Percentiles rank a stretch among this genome's conserved stretches.
Evolutionary conservation across 2,329 filamentous ascomycete genomes (phyloP).

Genomic region (Ophiosphaerella narmari): DNA sequence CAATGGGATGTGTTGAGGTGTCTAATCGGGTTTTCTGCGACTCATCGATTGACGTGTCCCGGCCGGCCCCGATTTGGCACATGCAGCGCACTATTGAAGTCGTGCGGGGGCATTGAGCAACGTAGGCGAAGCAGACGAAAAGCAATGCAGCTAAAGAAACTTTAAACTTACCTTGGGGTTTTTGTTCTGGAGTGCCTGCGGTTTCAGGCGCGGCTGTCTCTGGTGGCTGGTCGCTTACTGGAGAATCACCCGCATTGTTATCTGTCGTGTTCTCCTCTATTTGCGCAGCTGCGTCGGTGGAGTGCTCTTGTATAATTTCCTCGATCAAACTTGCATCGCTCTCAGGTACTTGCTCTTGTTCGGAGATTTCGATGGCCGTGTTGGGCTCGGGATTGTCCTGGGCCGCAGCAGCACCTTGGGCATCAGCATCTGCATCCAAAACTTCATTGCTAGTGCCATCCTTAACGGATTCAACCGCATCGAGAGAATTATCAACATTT

Average conservation of each 20-base stretch:
- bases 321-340: no score
- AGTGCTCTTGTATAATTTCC: no score
- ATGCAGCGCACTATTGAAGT: conserved; percentile 13
- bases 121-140: not conserved
- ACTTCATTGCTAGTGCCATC: no score
- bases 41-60: conserved; percentile 11
- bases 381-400: no score
- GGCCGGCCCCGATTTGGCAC: conserved; percentile 18
- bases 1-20: conserved; percentile 14
- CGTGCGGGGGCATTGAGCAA: conserved; percentile 9
- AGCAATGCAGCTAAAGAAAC: conserved; percentile 2
- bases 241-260: not conserved
- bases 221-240: conserved; percentile 1
- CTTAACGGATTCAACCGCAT: no score
- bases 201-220: not conserved
- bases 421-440: no score
- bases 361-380: no score
- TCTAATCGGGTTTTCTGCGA: conserved; percentile 15
- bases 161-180: conserved; percentile 23
- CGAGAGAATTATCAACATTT: no score
- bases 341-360: no score
- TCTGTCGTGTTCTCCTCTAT: not conserved
- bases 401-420: no score
- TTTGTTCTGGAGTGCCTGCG: not conserved
- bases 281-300: no score